These are phyloP conservation scores for Trichomonas tenax DNA, from an alignment of 208 protist species.

Conservation along the genomic window DNA sequence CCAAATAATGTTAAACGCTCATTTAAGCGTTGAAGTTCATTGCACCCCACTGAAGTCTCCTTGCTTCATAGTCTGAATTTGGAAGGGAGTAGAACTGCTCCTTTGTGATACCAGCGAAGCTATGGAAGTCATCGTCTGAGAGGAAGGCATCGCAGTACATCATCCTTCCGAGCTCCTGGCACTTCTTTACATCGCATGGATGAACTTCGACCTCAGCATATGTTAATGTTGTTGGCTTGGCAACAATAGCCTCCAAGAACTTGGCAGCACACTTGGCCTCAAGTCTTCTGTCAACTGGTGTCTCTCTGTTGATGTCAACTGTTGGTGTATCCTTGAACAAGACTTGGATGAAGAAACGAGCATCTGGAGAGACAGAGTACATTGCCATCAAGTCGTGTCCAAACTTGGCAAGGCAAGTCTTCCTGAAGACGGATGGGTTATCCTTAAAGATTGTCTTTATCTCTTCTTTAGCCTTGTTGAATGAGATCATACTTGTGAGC, in stretches of 20 bases:
- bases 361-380: neutral
- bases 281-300: neutral
- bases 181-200: neutral
- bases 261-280: neutral
- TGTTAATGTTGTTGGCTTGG: neutral
- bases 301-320: neutral
- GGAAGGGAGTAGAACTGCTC: neutral
- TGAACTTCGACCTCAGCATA: neutral
- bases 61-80: neutral
- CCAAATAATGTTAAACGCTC: too few species aligned
- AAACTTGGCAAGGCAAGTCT: neutral
- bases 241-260: neutral
- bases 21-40: neutral
- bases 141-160: neutral
- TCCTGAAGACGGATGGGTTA: neutral
- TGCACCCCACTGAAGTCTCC: neutral
- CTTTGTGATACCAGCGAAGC: neutral
- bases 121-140: neutral
- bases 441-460: neutral
- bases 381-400: neutral
- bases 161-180: neutral
- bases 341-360: neutral
- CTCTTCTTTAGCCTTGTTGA: neutral
- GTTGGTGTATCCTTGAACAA: neutral
- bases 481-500: neutral